Conservation (phyloP, 441 rosid genomes). For the Eutrema salsugineum region DNA sequence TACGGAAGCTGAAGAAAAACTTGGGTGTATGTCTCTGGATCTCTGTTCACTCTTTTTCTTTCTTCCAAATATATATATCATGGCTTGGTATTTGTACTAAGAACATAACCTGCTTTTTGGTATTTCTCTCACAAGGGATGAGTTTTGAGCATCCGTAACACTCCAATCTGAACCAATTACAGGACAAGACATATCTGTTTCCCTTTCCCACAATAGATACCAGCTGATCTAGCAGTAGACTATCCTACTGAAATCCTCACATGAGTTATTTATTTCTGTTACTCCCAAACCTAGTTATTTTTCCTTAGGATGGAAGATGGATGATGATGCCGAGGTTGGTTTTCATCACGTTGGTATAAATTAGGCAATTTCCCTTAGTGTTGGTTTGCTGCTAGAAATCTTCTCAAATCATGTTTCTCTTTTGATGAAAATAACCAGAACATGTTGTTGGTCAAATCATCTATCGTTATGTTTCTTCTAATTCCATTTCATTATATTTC, state of each 20-base stretch:
- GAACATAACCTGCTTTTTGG: background rate
- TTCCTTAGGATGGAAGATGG: background rate
- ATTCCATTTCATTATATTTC: conserved; percentile 30
- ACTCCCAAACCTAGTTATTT: background rate
- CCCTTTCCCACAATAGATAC: too few relatives aligned
- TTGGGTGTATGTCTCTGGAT: conserved; percentile 64
- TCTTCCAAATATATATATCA: background rate
- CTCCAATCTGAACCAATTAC: background rate
- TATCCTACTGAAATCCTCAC: background rate
- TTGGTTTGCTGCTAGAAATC: background rate
- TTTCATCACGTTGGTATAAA: background rate
- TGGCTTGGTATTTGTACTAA: background rate
- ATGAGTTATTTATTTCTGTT: background rate
- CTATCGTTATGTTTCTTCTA: background rate
- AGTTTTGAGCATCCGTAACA: background rate
- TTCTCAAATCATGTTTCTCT: background rate
- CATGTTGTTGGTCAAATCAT: background rate
- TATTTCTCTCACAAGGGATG: background rate
- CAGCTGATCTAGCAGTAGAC: background rate
- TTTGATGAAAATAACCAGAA: background rate
- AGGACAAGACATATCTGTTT: background rate
- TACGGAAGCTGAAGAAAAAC: conserved; percentile 66
- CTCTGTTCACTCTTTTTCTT: background rate
- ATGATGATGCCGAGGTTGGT: background rate
- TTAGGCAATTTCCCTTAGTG: background rate